Conservation (phyloP, 805 yeast species). For the Pichia deserticola region DNA sequence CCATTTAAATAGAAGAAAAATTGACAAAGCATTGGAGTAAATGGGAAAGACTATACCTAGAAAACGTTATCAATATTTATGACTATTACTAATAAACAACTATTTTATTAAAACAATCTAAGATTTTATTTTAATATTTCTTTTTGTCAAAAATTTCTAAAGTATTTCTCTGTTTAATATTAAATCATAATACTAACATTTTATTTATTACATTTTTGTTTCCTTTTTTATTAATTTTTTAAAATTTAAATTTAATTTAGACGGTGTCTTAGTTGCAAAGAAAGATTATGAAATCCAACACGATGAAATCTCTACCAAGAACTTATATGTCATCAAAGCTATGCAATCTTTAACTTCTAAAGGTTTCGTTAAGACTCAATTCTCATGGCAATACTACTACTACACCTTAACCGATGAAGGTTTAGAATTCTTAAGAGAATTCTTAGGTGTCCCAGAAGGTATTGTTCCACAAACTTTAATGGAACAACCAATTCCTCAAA, state of each 20-base stretch:
- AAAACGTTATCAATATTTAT: too few relatives aligned
- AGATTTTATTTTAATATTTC: too few relatives aligned
- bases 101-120: too few relatives aligned
- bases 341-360: slow-evolving; percentile 97
- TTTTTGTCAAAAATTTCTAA: too few relatives aligned
- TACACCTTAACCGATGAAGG: slow-evolving; percentile 99
- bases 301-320: slow-evolving; percentile 96
- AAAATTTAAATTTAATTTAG: slow-evolving; percentile 33
- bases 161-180: too few relatives aligned
- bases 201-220: neutral
- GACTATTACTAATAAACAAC: too few relatives aligned
- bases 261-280: slow-evolving; percentile 99
- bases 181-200: slow-evolving; percentile 15
- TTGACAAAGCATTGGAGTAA: too few relatives aligned
- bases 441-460: slow-evolving; percentile 97
- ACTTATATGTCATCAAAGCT: slow-evolving; percentile 97
- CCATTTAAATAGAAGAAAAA: too few relatives aligned
- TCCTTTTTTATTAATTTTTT: neutral
- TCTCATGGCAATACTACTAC: slow-evolving; percentile 99
- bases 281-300: slow-evolving; percentile 98
- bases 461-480: slow-evolving; percentile 97
- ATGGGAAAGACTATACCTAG: too few relatives aligned
- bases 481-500: slow-evolving; percentile 85
- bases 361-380: slow-evolving; percentile 99
- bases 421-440: slow-evolving; percentile 95